Evolutionary conservation across 202 grass and related monocot species (phyloP).

Genomic region (Saccharum hybrid): DNA sequence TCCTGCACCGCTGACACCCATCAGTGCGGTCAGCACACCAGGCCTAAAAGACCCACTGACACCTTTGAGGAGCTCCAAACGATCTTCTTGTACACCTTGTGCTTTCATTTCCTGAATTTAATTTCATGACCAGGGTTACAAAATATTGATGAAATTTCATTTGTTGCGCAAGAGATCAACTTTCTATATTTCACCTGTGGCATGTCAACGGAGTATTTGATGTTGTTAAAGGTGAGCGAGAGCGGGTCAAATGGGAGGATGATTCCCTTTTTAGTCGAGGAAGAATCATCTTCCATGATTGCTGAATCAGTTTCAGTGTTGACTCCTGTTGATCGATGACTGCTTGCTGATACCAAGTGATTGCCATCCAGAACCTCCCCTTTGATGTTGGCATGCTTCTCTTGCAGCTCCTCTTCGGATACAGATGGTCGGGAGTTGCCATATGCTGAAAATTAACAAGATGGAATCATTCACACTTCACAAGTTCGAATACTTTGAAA

Average conservation of each 20-base stretch:
- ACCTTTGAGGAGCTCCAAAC: conserved; percentile 78
- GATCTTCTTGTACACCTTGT: conserved; percentile 79
- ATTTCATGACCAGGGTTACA: conserved; percentile 28
- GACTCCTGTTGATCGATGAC: conserved; percentile 31
- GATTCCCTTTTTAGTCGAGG: conserved; percentile 64
- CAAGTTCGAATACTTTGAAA: conserved; percentile 16
- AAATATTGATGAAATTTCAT: neutral
- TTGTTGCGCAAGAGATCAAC: neutral
- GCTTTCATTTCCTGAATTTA: conserved; percentile 86
- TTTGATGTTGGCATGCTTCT: conserved; percentile 66
- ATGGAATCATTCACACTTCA: conserved; percentile 13
- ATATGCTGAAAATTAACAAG: conserved; percentile 59
- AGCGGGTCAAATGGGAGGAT: conserved; percentile 81
- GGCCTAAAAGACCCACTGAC: conserved; percentile 91
- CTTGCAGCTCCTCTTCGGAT: conserved; percentile 71
- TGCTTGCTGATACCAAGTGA: conserved; percentile 44
- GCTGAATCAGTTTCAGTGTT: neutral
- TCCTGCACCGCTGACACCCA: conserved; percentile 92
- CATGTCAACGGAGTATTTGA: conserved; percentile 93
- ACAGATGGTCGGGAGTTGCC: conserved; percentile 62
- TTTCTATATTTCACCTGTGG: conserved; percentile 61
- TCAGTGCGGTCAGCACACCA: conserved; percentile 86
- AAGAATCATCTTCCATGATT: conserved; percentile 38
- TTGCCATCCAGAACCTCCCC: conserved; percentile 59
- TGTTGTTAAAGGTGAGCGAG: conserved; percentile 70